Evolutionary conservation across 257 asterid species (phyloP).

Genomic region (Orobanche coerulescens): DNA sequence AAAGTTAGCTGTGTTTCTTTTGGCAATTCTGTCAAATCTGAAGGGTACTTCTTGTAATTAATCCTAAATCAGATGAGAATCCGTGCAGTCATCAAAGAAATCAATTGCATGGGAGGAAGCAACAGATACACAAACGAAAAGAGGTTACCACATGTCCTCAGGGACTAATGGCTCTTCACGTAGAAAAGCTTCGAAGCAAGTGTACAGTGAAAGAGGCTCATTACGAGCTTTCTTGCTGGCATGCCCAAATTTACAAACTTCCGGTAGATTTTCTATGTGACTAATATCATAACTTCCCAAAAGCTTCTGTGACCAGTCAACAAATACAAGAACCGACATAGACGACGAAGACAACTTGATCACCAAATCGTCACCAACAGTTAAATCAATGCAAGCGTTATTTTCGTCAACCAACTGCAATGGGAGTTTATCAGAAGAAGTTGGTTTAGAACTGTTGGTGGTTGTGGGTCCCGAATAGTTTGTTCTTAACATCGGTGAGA

Average conservation of each 20-base stretch:
- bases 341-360: slow-evolving; percentile 85
- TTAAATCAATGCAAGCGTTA: slow-evolving; percentile 84
- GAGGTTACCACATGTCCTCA: slow-evolving; percentile 94
- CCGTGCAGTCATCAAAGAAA: not conserved
- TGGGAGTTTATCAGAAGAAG: slow-evolving; percentile 59
- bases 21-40: no score
- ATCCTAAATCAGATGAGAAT: not conserved
- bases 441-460: slow-evolving; percentile 38
- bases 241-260: slow-evolving; percentile 74
- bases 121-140: slow-evolving; percentile 19
- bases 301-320: slow-evolving; percentile 98
- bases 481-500: slow-evolving; percentile 69
- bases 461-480: slow-evolving; percentile 31
- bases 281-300: slow-evolving; percentile 74
- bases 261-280: slow-evolving; percentile 76
- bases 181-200: slow-evolving; percentile 95
- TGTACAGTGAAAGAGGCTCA: slow-evolving; percentile 91
- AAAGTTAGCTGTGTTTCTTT: not conserved
- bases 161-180: slow-evolving; percentile 99
- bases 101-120: slow-evolving; percentile 2
- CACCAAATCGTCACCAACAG: slow-evolving; percentile 81
- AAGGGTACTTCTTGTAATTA: not conserved
- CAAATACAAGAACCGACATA: slow-evolving; percentile 81
- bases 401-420: slow-evolving; percentile 93
- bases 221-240: slow-evolving; percentile 84